Percentiles rank a stretch among this genome's conserved stretches.
phyloP scores from a whole-genome alignment of 2,329 filamentous ascomycete species.

The Juglanconis sp. region DNA sequence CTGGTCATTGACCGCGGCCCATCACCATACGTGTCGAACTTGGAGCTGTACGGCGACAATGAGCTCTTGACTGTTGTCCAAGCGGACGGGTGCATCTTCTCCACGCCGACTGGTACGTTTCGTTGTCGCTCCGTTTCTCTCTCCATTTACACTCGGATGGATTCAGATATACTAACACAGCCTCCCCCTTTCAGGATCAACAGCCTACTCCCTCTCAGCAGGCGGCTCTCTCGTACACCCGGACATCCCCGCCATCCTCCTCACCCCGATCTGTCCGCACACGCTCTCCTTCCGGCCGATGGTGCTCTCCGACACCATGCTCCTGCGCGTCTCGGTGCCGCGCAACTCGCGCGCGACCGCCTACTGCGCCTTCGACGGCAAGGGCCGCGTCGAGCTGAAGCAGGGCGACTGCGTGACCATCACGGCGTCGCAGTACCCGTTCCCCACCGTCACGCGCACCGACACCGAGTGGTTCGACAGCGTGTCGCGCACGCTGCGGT shows the following conservation, averaged over 20 bases:
- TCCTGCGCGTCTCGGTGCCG: slow-evolving; percentile 84
- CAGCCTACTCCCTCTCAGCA: slow-evolving; percentile 92
- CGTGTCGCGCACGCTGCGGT: slow-evolving; percentile 84
- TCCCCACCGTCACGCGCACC: slow-evolving; percentile 89
- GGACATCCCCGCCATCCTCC: slow-evolving; percentile 91
- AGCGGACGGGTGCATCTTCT: slow-evolving; percentile 96
- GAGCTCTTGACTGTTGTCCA: slow-evolving; percentile 93
- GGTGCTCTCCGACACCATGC: slow-evolving; percentile 93
- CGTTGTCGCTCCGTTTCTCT: neutral
- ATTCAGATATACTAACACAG: slow-evolving; percentile 7
- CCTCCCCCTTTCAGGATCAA: slow-evolving; percentile 56
- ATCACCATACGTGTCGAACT: slow-evolving; percentile 92
- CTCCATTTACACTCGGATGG: neutral
- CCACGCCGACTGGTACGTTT: slow-evolving; percentile 74
- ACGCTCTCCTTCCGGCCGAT: slow-evolving; percentile 96
- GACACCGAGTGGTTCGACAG: slow-evolving; percentile 96
- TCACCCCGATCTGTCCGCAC: slow-evolving; percentile 97
- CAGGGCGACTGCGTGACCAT: slow-evolving; percentile 96
- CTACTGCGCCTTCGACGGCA: slow-evolving; percentile 97
- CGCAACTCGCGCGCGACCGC: slow-evolving; percentile 83
- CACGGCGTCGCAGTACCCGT: slow-evolving; percentile 92
- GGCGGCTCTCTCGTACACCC: slow-evolving; percentile 95
- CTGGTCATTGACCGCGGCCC: slow-evolving; percentile 97
- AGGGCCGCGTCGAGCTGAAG: slow-evolving; percentile 87
- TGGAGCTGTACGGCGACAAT: slow-evolving; percentile 94